phyloP scores from a whole-genome alignment of 768 basidiomycete species.

The Artomyces pyxidatus region DNA sequence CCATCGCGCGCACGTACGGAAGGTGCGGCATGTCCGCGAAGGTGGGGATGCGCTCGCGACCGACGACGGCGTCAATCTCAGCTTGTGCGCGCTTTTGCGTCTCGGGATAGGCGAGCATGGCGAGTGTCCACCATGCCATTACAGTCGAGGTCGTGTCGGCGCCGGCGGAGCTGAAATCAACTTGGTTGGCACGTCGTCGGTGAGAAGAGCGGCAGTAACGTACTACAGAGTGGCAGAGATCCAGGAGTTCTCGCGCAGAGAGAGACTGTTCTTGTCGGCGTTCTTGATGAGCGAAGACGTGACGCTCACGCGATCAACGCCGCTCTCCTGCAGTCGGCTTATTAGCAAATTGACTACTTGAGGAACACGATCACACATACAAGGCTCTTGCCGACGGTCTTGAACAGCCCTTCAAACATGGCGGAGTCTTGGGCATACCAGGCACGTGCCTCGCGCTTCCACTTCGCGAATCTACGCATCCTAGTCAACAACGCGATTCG shows the following conservation, averaged over 20 bases:
- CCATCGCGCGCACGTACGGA: conserved; percentile 10
- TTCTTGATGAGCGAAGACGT: conserved; percentile 4
- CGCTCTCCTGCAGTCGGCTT: too few relatives aligned
- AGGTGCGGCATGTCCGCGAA: conserved; percentile 6
- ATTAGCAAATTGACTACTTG: too few relatives aligned
- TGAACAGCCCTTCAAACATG: conserved; percentile 1
- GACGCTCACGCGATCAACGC: conserved; percentile 8
- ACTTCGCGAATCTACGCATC: conserved; percentile 2
- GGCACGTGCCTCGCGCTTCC: conserved; percentile 4
- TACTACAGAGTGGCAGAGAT: conserved; percentile 5
- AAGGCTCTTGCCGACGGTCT: background rate
- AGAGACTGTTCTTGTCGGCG: conserved; percentile 6
- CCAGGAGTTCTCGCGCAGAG: conserved; percentile 4
- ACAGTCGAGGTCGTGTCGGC: background rate
- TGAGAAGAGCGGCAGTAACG: background rate
- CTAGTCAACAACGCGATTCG: too few relatives aligned
- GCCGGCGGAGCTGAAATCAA: background rate
- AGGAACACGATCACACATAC: too few relatives aligned
- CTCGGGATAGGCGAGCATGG: conserved; percentile 4
- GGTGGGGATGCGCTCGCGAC: conserved; percentile 3
- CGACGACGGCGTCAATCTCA: conserved; percentile 7
- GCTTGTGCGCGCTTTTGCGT: conserved; percentile 1
- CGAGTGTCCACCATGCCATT: conserved; percentile 3
- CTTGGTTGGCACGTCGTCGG: background rate
- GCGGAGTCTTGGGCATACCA: background rate